phyloP scores from a whole-genome alignment of 345 rosid genomes.

The Gossypium stocksii region DNA sequence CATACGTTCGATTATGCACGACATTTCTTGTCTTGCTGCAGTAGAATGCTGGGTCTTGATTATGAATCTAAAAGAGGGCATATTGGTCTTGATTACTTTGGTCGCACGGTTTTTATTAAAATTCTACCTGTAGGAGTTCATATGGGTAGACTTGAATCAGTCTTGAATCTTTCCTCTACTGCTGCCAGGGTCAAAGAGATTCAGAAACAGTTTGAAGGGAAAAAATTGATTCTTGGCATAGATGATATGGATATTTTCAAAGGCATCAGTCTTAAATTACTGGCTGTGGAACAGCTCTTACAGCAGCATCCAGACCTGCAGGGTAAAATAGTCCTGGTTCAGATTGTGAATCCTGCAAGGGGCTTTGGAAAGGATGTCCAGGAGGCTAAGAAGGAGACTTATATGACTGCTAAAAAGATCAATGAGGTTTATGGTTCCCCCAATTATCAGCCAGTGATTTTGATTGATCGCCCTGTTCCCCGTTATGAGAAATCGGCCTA shows the following conservation, averaged over 20 bases:
- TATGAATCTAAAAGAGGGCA: slow-evolving; percentile 70
- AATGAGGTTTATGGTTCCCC: slow-evolving; percentile 50
- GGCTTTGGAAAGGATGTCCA: slow-evolving; percentile 62
- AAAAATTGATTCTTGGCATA: slow-evolving; percentile 49
- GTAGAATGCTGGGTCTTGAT: slow-evolving; percentile 67
- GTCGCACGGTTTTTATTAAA: slow-evolving; percentile 56
- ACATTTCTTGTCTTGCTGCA: slow-evolving; percentile 65
- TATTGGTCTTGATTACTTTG: slow-evolving; percentile 69
- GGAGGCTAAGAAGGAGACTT: slow-evolving; percentile 55
- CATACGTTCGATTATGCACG: slow-evolving; percentile 71
- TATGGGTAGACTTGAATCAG: slow-evolving; percentile 65
- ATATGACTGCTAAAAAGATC: slow-evolving; percentile 43
- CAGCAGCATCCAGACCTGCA: slow-evolving; percentile 37
- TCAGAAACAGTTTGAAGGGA: slow-evolving; percentile 43
- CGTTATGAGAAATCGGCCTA: slow-evolving; percentile 65
- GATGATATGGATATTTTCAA: slow-evolving; percentile 75
- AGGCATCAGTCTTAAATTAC: slow-evolving; percentile 56
- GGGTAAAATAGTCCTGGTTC: slow-evolving; percentile 59
- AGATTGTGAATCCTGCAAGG: slow-evolving; percentile 66
- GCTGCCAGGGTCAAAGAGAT: slow-evolving; percentile 49
- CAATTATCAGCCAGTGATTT: slow-evolving; percentile 46
- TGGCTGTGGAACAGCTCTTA: slow-evolving; percentile 55
- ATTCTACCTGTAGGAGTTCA: slow-evolving; percentile 60
- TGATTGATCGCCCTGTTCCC: slow-evolving; percentile 55
- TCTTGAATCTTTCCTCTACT: slow-evolving; percentile 46